Evolutionary conservation across 1,284 basidiomycete species (phyloP).

Genomic region (Cutaneotrichosporon dermatis): DNA sequence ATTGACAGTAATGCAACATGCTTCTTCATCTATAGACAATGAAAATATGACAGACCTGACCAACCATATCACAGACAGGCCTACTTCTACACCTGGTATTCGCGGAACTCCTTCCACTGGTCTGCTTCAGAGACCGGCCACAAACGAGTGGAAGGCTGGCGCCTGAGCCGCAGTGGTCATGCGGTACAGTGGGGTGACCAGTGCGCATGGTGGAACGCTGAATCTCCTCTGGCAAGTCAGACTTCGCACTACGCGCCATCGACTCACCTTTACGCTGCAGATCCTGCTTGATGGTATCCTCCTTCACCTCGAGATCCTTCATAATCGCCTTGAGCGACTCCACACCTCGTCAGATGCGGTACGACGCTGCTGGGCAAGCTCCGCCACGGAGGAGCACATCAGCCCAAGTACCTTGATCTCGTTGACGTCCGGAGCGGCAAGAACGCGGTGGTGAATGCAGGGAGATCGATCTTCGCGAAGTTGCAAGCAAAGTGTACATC

Average conservation of each 20-base stretch:
- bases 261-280: slow-evolving; percentile 67
- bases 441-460: slow-evolving; percentile 76
- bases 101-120: slow-evolving; percentile 45
- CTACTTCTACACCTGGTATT: slow-evolving; percentile 32
- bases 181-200: slow-evolving; percentile 75
- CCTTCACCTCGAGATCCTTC: slow-evolving; percentile 83
- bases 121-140: slow-evolving; percentile 46
- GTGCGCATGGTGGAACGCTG: slow-evolving; percentile 83
- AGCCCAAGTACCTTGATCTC: slow-evolving; percentile 96
- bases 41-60: neutral
- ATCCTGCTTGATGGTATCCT: slow-evolving; percentile 96
- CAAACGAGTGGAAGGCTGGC: slow-evolving; percentile 69
- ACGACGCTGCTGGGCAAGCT: slow-evolving; percentile 76
- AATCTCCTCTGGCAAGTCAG: slow-evolving; percentile 60
- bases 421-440: slow-evolving; percentile 88
- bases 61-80: too few relatives aligned
- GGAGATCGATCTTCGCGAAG: slow-evolving; percentile 74
- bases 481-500: slow-evolving; percentile 90
- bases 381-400: slow-evolving; percentile 89
- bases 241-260: neutral
- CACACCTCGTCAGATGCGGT: slow-evolving; percentile 74
- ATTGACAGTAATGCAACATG: too few relatives aligned
- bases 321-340: slow-evolving; percentile 78
- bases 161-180: slow-evolving; percentile 55
- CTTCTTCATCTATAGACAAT: slow-evolving; percentile 3